Conservation (phyloP, 2,329 filamentous ascomycete species). For the Ophiostoma sp. region DNA sequence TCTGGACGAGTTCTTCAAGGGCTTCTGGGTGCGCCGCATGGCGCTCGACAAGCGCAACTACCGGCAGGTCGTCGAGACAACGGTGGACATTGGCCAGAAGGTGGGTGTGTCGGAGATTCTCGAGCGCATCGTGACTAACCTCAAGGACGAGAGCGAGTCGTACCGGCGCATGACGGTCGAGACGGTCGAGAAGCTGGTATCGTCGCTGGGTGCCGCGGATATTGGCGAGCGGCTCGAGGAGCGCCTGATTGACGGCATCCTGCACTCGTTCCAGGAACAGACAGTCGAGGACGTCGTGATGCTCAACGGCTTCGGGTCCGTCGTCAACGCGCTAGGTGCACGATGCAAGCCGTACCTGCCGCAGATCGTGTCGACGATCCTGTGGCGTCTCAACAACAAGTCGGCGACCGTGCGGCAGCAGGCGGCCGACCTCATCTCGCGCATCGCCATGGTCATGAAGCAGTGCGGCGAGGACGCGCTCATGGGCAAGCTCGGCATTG, state of each 20-base stretch:
- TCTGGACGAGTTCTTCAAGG: conserved; percentile 94
- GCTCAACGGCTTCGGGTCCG: conserved; percentile 95
- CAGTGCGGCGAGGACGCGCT: conserved; percentile 94
- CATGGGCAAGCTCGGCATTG: conserved; percentile 90
- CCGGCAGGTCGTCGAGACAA: conserved; percentile 95
- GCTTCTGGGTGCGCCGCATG: conserved; percentile 97
- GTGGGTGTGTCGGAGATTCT: conserved; percentile 96
- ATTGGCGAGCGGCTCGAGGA: conserved; percentile 91
- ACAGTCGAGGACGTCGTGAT: conserved; percentile 93
- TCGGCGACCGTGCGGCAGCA: conserved; percentile 94
- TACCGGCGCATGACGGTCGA: conserved; percentile 99
- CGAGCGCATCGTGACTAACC: conserved; percentile 84
- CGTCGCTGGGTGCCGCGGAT: conserved; percentile 86
- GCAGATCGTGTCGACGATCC: conserved; percentile 93
- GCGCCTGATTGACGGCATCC: conserved; percentile 86
- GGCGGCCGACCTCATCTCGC: conserved; percentile 90
- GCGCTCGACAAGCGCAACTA: conserved; percentile 97
- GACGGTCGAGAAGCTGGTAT: conserved; percentile 93
- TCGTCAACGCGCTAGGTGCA: conserved; percentile 89
- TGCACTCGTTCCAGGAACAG: conserved; percentile 96
- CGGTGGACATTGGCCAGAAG: conserved; percentile 93
- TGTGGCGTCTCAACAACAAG: conserved; percentile 97
- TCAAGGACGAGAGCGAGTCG: conserved; percentile 96
- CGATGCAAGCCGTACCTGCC: conserved; percentile 95
- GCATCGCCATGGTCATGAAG: conserved; percentile 98